These are phyloP conservation scores for Coemansia sp. DNA, from an alignment of 192 early-diverging fungal species.

Conservation along the genomic window DNA sequence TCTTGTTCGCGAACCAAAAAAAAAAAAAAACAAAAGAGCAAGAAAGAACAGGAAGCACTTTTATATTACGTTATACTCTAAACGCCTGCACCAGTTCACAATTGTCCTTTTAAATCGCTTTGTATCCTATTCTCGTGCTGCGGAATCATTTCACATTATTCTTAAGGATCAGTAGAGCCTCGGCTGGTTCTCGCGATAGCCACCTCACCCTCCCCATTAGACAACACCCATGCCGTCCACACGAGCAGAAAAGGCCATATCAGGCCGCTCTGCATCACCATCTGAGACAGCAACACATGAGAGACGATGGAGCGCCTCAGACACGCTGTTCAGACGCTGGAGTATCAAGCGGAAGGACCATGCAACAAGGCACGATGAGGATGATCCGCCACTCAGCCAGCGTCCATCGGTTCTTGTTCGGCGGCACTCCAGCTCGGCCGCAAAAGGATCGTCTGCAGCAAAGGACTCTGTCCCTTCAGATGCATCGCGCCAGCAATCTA, in stretches of 20 bases:
- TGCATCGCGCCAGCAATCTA: neutral
- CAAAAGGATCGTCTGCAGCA: neutral
- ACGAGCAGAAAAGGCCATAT: neutral
- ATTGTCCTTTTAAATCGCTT: too few species aligned
- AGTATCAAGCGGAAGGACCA: neutral
- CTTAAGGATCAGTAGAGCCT: too few species aligned
- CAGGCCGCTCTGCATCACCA: neutral
- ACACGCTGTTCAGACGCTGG: slow-evolving; percentile 3
- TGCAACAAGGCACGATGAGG: neutral
- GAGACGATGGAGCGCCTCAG: slow-evolving; percentile 4
- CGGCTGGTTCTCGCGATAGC: too few species aligned
- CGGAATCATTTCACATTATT: too few species aligned
- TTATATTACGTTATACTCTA: too few species aligned
- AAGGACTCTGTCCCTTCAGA: neutral
- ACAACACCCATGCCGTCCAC: neutral
- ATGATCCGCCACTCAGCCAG: neutral
- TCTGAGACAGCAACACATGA: neutral
- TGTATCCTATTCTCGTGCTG: too few species aligned
- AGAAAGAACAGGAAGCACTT: too few species aligned
- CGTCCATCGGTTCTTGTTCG: slow-evolving; percentile 9
- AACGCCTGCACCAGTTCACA: too few species aligned
- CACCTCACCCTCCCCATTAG: neutral
- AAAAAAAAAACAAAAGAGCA: too few species aligned
- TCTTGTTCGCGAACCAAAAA: too few species aligned
- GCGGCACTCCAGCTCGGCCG: neutral